These are phyloP conservation scores for Apiospora rasikravindrae DNA, from an alignment of 2,329 filamentous ascomycete species.

Conservation along the genomic window DNA sequence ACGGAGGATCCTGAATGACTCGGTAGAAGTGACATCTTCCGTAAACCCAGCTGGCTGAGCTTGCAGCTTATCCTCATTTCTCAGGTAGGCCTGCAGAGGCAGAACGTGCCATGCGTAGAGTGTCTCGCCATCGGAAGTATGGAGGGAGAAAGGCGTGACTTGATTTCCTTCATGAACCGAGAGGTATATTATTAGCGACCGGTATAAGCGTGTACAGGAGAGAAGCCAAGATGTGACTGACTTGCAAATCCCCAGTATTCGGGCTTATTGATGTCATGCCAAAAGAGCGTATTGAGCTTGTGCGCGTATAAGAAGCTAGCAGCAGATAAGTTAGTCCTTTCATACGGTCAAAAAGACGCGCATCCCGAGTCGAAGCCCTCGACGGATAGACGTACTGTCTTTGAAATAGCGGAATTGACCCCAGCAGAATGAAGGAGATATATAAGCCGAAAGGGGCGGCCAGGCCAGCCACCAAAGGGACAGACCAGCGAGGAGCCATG, in stretches of 20 bases:
- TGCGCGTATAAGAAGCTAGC: slow-evolving; percentile 82
- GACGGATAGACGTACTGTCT: slow-evolving; percentile 67
- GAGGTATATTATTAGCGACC: slow-evolving; percentile 28
- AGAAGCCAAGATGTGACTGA: slow-evolving; percentile 46
- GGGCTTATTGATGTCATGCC: slow-evolving; percentile 75
- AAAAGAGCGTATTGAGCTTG: slow-evolving; percentile 74
- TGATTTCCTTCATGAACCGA: slow-evolving; percentile 61
- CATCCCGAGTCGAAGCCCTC: background rate
- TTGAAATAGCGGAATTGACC: slow-evolving; percentile 75
- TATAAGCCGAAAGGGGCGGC: slow-evolving; percentile 69
- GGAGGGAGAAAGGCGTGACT: slow-evolving; percentile 72
- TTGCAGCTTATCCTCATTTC: slow-evolving; percentile 64
- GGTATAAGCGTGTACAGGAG: background rate
- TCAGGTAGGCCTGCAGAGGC: slow-evolving; percentile 68
- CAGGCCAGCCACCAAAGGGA: slow-evolving; percentile 55
- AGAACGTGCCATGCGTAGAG: slow-evolving; percentile 79
- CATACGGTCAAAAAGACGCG: background rate
- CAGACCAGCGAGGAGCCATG: slow-evolving; percentile 37
- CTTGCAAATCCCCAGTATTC: slow-evolving; percentile 87
- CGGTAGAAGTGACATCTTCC: slow-evolving; percentile 42
- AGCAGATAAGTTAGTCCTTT: background rate
- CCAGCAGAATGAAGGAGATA: slow-evolving; percentile 65
- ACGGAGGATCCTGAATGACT: slow-evolving; percentile 49
- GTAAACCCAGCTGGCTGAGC: slow-evolving; percentile 55
- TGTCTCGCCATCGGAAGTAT: slow-evolving; percentile 67